Base-by-base conservation (phyloP, 2,329 filamentous ascomycete species). In the Nannizzia gypsea region DNA sequence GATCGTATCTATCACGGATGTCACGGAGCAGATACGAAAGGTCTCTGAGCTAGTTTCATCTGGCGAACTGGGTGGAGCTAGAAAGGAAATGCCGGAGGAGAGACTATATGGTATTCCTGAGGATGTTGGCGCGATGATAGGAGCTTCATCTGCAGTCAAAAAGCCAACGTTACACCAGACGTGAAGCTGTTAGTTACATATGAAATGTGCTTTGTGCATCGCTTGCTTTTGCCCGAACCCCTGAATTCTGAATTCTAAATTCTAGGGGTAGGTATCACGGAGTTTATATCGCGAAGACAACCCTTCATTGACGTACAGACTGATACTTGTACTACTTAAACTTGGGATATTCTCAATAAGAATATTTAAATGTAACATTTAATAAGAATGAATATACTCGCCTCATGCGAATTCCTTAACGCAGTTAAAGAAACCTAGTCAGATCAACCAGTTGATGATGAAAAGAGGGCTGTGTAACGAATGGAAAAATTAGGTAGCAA, bases 1-100 rank as follows among this genome's bases (percentile, higher is more conserved):
- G 75, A 80, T 84, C 64, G 70, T 77, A 3, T 71, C 70, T 3
- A 82, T 86, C 59, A 76, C 80, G 58, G 83, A 85, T 73, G 81
- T 84, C 2, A 86, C 82, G 2, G 77, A 77, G 20, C 73, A 67
- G 61, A 82, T 82, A 58, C 70, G 73, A 56, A 67, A 73, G 60
- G 67, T 85, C 66, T 80, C 80, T 65, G 69, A 64, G 56, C 67
- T 74, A 11, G 62, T 83, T 22, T 75, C 80, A 48, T 72, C 75
- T 61, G 68, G 72, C 1, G 62, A 66, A 61, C 72, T 74, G 0
- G 70, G 75, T 9, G 71, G 72, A 31, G 64, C 64, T 31, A 50
- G 28, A 52, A 17, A 36, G 11, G 24, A 57, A 46, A 31, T 65
- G 48, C 63, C 64, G 20, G 48, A 52, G 11, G 63, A 65, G 55